Percentiles rank a stretch among this genome's conserved stretches.
These are phyloP conservation scores for Melocanna baccifera DNA, from an alignment of 176 grass and related monocot species.

Conservation along the genomic window DNA sequence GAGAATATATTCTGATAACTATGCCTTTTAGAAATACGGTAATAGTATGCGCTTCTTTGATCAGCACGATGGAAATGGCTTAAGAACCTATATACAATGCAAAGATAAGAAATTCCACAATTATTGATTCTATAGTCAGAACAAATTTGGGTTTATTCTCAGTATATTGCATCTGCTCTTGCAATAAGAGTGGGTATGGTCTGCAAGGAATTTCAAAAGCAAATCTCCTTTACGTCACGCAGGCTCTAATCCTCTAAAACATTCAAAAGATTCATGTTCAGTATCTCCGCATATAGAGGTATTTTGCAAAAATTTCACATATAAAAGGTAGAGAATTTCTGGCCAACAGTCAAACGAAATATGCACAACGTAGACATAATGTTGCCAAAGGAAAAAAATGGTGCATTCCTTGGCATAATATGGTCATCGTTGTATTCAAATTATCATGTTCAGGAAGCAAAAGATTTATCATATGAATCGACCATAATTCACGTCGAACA, in stretches of 20 bases:
- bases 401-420: constrained; percentile 33
- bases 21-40: not conserved
- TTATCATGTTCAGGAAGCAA: not conserved
- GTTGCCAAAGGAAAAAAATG: constrained; percentile 4
- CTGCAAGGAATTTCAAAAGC: constrained; percentile 13
- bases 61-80: not conserved
- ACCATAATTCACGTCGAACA: not conserved
- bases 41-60: not conserved
- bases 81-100: constrained; percentile 15
- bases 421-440: not conserved
- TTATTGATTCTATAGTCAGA: not conserved
- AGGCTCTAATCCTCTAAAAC: not conserved
- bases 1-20: not conserved
- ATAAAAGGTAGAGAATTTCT: not conserved
- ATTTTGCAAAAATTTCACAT: not conserved
- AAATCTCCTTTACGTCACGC: not conserved
- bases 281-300: not conserved
- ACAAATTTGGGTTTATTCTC: constrained; percentile 14
- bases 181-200: not conserved
- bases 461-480: not conserved
- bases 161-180: constrained; percentile 40
- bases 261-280: constrained; percentile 1
- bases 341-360: constrained; percentile 3
- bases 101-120: constrained; percentile 29
- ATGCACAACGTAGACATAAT: not conserved